Percentiles rank a stretch among this genome's conserved stretches.
Conservation (phyloP, 768 basidiomycete genomes). For the Rhizopogon vinicolor region DNA sequence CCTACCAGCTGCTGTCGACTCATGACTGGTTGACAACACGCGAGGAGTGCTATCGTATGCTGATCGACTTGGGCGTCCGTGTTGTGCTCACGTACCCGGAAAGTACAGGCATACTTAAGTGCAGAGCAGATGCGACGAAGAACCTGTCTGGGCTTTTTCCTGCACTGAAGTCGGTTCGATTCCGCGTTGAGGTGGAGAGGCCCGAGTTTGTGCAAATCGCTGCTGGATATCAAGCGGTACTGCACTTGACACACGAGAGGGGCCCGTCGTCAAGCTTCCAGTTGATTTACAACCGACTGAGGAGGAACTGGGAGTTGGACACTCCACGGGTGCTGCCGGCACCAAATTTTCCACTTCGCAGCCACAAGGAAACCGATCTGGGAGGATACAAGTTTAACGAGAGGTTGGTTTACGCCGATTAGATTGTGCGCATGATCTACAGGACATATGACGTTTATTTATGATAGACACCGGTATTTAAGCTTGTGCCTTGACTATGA, state of each 20-base stretch:
- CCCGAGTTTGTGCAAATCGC: slow-evolving; percentile 34
- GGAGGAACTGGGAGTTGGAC: slow-evolving; percentile 68
- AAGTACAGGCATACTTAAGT: slow-evolving; percentile 67
- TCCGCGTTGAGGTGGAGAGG: slow-evolving; percentile 72
- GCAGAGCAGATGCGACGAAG: slow-evolving; percentile 63
- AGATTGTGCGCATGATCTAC: slow-evolving; percentile 9
- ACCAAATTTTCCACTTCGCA: slow-evolving; percentile 16
- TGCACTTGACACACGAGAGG: slow-evolving; percentile 78
- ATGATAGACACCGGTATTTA: not conserved
- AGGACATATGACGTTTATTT: slow-evolving; percentile 9
- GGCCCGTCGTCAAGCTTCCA: slow-evolving; percentile 84
- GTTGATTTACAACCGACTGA: slow-evolving; percentile 61
- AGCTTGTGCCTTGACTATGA: slow-evolving; percentile 7
- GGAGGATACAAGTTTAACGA: slow-evolving; percentile 23
- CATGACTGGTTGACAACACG: slow-evolving; percentile 61
- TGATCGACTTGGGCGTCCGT: slow-evolving; percentile 66
- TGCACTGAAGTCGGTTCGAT: slow-evolving; percentile 66
- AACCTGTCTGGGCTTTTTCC: slow-evolving; percentile 51
- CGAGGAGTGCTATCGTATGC: slow-evolving; percentile 66
- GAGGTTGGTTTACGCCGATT: slow-evolving; percentile 30
- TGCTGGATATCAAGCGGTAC: slow-evolving; percentile 49
- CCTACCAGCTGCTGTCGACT: slow-evolving; percentile 52
- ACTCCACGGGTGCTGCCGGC: slow-evolving; percentile 17
- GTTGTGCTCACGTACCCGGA: slow-evolving; percentile 64
- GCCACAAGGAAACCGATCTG: slow-evolving; percentile 25